Evolutionary conservation across 148 eudicot species (phyloP).

Genomic region (Cornus florida): DNA sequence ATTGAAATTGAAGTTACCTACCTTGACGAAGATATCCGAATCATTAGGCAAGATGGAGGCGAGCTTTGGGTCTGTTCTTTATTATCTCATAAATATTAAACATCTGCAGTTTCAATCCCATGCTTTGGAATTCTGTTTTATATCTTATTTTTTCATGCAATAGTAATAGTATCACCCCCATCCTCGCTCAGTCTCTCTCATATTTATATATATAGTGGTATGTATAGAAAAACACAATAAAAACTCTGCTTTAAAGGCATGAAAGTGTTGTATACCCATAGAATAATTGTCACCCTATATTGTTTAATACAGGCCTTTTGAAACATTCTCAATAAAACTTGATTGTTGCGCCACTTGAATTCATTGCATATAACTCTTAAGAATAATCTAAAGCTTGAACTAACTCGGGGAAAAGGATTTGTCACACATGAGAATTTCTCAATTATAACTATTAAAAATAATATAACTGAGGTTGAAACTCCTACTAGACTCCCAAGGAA

Average conservation of each 20-base stretch:
- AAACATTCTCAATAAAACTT: no score
- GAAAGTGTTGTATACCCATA: not conserved
- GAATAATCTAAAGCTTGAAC: no score
- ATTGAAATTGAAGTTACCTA: conserved; percentile 94
- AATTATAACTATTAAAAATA: no score
- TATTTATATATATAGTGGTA: not conserved
- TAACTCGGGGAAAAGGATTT: no score
- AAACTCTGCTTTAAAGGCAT: not conserved
- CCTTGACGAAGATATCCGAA: conserved; percentile 68
- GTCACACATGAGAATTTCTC: no score
- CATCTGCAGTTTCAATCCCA: not conserved
- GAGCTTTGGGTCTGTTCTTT: conserved; percentile 77
- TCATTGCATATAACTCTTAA: no score
- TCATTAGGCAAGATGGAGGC: conserved; percentile 81
- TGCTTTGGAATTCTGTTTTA: not conserved
- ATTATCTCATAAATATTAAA: conserved; percentile 14
- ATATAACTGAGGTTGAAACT: no score
- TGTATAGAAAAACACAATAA: not conserved
- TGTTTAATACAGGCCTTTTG: no score
- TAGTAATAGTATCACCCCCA: not conserved
- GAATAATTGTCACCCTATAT: not conserved
- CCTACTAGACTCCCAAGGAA: no score
- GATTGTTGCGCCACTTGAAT: no score
- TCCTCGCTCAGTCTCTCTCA: not conserved
- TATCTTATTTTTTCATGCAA: not conserved